phyloP scores from a whole-genome alignment of 2,329 filamentous ascomycete genomes.

The Colletotrichum sp. region DNA sequence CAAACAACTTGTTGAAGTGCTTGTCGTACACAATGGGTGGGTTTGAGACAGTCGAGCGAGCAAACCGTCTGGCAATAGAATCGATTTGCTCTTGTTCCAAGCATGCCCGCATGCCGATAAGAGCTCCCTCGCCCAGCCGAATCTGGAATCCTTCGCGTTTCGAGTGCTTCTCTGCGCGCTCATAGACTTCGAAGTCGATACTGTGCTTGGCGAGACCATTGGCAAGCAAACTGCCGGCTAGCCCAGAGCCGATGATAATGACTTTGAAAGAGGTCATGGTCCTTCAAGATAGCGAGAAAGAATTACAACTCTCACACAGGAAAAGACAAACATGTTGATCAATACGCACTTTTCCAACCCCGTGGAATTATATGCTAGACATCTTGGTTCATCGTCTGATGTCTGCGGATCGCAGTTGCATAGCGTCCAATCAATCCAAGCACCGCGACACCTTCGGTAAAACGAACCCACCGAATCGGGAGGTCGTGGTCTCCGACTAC shows the following conservation, averaged over 20 bases:
- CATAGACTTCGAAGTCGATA: not conserved
- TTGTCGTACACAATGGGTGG: not conserved
- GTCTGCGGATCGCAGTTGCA: not conserved
- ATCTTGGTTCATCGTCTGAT: not conserved
- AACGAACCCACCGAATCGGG: not conserved
- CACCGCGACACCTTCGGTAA: not conserved
- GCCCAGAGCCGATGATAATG: not conserved
- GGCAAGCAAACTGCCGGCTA: not conserved
- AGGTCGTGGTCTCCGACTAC: not conserved
- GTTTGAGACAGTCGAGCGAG: not conserved
- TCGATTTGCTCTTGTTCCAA: not conserved
- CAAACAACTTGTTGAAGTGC: not conserved
- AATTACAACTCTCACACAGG: too few species aligned
- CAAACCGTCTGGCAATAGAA: not conserved
- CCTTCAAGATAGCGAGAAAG: not conserved
- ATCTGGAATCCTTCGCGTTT: not conserved
- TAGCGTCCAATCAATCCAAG: not conserved
- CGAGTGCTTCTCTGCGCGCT: not conserved
- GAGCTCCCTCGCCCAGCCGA: not conserved
- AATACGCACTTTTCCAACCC: not conserved
- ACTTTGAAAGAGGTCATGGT: not conserved
- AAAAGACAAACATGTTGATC: not conserved
- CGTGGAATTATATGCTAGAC: not conserved
- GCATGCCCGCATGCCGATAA: not conserved
- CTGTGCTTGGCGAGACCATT: not conserved